Evolutionary conservation across 1,284 basidiomycete species (phyloP).

Genomic region (Boletus mariae): DNA sequence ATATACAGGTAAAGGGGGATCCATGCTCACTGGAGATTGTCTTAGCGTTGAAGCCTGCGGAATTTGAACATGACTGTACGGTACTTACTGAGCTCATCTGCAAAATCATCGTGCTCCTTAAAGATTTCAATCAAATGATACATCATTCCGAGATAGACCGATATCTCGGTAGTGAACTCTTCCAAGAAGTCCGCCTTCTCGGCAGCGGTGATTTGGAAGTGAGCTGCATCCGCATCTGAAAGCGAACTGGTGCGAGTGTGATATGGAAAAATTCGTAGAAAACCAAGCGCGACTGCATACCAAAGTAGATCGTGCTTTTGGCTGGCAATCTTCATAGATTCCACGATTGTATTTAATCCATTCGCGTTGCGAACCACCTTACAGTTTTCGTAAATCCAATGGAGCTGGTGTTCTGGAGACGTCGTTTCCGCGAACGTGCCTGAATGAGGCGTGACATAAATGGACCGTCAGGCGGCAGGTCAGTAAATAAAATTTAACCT

Average conservation of each 20-base stretch:
- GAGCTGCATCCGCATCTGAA: conserved; percentile 65
- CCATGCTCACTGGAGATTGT: conserved; percentile 75
- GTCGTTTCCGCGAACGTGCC: conserved; percentile 90
- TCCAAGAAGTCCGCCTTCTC: conserved; percentile 80
- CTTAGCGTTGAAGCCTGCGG: conserved; percentile 10
- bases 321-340: conserved; percentile 87
- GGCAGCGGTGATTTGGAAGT: conserved; percentile 61
- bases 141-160: conserved; percentile 87
- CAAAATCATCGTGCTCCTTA: conserved; percentile 88
- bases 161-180: conserved; percentile 87
- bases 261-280: conserved; percentile 1
- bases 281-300: conserved; percentile 36
- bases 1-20: conserved; percentile 91
- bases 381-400: conserved; percentile 95
- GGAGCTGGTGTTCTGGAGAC: conserved; percentile 90
- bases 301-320: conserved; percentile 84
- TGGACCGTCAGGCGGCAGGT: conserved; percentile 6
- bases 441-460: conserved; percentile 36
- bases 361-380: conserved; percentile 82
- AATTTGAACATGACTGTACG: conserved; percentile 4
- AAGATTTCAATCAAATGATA: conserved; percentile 93
- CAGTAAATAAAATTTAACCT: conserved; percentile 47
- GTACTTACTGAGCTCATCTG: conserved; percentile 88
- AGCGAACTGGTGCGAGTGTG: conserved; percentile 48
- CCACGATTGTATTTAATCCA: conserved; percentile 80